Evolutionary conservation across 208 protist genomes (phyloP), one percentile per base, ranked within the genome.

Genomic region (Strigomonas culicis): DNA sequence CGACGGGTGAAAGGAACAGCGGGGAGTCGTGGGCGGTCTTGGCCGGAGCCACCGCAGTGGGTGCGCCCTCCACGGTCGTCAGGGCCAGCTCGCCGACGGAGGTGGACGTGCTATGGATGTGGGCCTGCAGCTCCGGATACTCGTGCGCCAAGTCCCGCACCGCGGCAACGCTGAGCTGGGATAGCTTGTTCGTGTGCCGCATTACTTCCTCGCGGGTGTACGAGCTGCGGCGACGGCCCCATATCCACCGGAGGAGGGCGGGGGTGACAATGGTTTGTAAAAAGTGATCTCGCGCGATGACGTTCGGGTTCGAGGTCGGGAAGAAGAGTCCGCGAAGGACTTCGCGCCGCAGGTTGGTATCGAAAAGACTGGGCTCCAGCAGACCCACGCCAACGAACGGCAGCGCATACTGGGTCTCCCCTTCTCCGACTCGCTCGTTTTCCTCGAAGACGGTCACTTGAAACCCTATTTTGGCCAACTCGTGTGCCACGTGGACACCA

Each of bases 401-500:
- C 10, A 90, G 75, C 0, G 82, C 50, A 59, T 77, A 74, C 11
- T 66, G 66, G n/a, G 90, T 93, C 55, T 79, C 84, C 17, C 82
- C 82, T 4, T 60, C 72, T n/a, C 72, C 86, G 34, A 86, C 66
- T 3, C 57, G 49, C 44, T 24, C 21, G 22, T 59, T 57, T 0
- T 84, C 69, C 41, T 95, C 90, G 64, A 92, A 93, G 11, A 95
- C 84, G 0, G 82, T 92, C 21, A 95, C 90, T 6, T 81, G 60
- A 50, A 95, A 95, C 15, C 90, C 90, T 7, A 93, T 51, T 27
- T 82, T 72, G 11, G 80, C 86, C 22, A 95, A 75, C 68, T 95
- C 90, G 62, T 95, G 91, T 8, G 90, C 90, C 0, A 83, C 80
- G 68, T 95, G 90, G 15, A 95, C 86, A 21, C 90, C 90, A 0